phyloP scores from a whole-genome alignment of 352 stramenopile species.

The Porosira glacialis region DNA sequence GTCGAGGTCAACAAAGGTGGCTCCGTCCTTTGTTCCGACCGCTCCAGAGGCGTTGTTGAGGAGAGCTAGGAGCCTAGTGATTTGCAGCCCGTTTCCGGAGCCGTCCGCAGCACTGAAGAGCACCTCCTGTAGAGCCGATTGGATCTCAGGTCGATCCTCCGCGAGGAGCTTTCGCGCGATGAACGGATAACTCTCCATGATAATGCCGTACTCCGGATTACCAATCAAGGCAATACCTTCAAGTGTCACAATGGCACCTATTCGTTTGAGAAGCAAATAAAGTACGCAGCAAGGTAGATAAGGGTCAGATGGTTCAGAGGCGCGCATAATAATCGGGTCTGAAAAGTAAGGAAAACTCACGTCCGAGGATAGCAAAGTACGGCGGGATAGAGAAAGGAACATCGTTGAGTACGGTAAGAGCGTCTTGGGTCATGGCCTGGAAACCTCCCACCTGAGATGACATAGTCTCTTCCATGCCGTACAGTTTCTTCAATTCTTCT shows the following conservation, averaged over 20 bases:
- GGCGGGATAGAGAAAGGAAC: conserved; percentile 82
- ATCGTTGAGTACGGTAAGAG: conserved; percentile 82
- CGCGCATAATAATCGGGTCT: too few relatives aligned
- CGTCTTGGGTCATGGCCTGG: conserved; percentile 83
- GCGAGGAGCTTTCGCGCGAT: conserved; percentile 78
- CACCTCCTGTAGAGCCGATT: conserved; percentile 79
- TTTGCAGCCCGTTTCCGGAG: conserved; percentile 57
- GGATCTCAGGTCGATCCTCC: conserved; percentile 76
- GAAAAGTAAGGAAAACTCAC: too few relatives aligned
- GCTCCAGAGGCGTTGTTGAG: conserved; percentile 78
- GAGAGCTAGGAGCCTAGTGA: conserved; percentile 73
- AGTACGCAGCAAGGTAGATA: too few relatives aligned
- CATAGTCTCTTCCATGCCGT: conserved; percentile 80
- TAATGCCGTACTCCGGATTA: conserved; percentile 82
- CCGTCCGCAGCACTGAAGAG: conserved; percentile 70
- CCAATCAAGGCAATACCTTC: conserved; percentile 83
- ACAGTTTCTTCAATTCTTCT: conserved; percentile 75
- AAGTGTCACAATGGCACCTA: conserved; percentile 82
- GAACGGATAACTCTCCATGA: conserved; percentile 83
- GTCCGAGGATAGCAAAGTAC: conserved; percentile 51
- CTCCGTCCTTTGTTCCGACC: conserved; percentile 63
- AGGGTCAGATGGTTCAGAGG: too few relatives aligned
- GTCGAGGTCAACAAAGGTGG: conserved; percentile 82
- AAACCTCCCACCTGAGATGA: conserved; percentile 77
- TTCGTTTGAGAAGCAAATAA: too few relatives aligned